Base-by-base conservation (phyloP, 73 alveolate species). In the Breviolum minutum region DNA sequence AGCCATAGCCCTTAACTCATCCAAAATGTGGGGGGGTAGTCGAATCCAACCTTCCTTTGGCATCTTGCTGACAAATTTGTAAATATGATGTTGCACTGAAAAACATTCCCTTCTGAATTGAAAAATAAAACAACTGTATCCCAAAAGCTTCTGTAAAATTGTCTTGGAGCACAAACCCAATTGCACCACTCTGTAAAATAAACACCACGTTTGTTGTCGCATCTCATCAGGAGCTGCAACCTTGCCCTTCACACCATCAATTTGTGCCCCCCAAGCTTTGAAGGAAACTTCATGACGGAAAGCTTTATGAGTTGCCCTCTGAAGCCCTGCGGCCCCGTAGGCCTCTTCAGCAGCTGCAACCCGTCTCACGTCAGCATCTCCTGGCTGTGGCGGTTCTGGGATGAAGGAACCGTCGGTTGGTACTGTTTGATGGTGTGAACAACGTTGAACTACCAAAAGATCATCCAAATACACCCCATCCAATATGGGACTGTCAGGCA, bases 261-360 rank as follows among this genome's bases (percentile, higher is more conserved):
- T 48, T 80, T 89, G 76, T 0, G 71, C 69, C 7, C 96, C 96
- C 96, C 96, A 89, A 4, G 96, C 96, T 60, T 89, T 89, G 87
- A 70, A 87, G 71, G 14, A 5, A 20, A 54, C 30, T 24, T 66
- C 61, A 2, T 27, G 69, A 1, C 85, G 12, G 11, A 87, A 87
- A 9, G 30, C 54, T 60, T 88, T 88, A 54, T 69, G 95, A 32
- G 9, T 9, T 1, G 95, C 95, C 11, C 95, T 20, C 29, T 30
- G 20, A n/a, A 64, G 11, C 29, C 87, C 74, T 12, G 96, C 87
- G 22, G 16, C 61, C 63, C 32, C 74, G 8, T 89, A 89, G 22
- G 96, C 96, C 20, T 0, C 12, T 29, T 40, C 76, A 0, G 96
- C 96, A 0, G 60, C 63, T 0, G 20, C 27, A 27, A 70, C 32